Base-by-base conservation (phyloP, 768 basidiomycete species). In the Naganishia randhawae region DNA sequence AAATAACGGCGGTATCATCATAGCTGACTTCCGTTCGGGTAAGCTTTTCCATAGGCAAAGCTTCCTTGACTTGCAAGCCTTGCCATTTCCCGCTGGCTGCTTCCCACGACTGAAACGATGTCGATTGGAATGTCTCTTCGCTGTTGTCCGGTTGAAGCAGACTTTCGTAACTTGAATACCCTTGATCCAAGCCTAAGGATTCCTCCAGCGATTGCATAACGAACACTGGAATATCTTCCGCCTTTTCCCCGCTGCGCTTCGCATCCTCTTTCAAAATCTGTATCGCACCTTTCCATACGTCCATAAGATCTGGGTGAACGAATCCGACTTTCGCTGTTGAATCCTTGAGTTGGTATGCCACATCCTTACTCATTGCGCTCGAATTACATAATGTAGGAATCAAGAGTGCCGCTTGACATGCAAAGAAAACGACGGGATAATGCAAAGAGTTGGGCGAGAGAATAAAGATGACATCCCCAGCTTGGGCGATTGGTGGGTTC, bases 301-400 rank as follows among this genome's bases (percentile, higher is more conserved):
- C 67, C 14, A 68, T 17, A 0, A 89, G 82, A 0, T 84, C 82
- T 22, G 89, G 88, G 67, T 85, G 85, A 11, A 85, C 83, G 67
- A 91, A 85, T 22, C 91, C 77, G 22, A 88, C 71, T 55, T 83
- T 82, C 0, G 91, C 88, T 3, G 84, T 80, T 63, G 87, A 87
- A 74, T 94, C 86, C 14, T 71, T 80, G 69, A 89, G 87, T 74
- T 94, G 92, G 77, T 86, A 86, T 0, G 82, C 83, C 0, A 93
- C 83, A 74, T 94, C 92, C 9, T 79, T 74, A 3, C 86, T 77
- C 3, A 85, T 88, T 73, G 89, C 92, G 0, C 83, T 83, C 66
- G 84, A 86, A 76, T 91, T 93, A 17, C 88, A 88, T 16, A 89
- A 85, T 0, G 91, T 90, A 62, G 85, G 84, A 45, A 85, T 80